Evolutionary conservation across 768 basidiomycete genomes (phyloP).

Genomic region (Tulasnella sp.): DNA sequence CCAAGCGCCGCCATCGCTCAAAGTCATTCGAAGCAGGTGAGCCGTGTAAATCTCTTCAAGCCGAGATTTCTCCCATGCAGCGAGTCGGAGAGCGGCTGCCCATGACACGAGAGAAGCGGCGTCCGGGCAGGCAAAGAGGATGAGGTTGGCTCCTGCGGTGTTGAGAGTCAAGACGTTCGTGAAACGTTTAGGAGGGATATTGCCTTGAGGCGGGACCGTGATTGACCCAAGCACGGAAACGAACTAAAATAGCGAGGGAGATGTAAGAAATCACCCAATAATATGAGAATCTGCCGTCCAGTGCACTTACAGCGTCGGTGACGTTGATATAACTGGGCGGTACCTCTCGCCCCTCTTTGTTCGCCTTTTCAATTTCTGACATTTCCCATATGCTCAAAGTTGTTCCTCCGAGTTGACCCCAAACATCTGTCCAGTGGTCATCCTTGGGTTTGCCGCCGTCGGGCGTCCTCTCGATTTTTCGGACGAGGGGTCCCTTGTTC

Average conservation of each 20-base stretch:
- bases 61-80: slow-evolving; percentile 89
- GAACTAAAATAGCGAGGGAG: slow-evolving; percentile 36
- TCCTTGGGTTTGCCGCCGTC: slow-evolving; percentile 67
- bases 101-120: slow-evolving; percentile 66
- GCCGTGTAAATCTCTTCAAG: slow-evolving; percentile 97
- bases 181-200: slow-evolving; percentile 43
- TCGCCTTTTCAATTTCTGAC: slow-evolving; percentile 76
- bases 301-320: slow-evolving; percentile 68
- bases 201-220: slow-evolving; percentile 38
- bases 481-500: slow-evolving; percentile 48
- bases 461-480: slow-evolving; percentile 62
- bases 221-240: slow-evolving; percentile 68
- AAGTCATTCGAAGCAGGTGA: slow-evolving; percentile 74
- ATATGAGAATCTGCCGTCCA: background rate
- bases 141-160: slow-evolving; percentile 83
- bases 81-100: slow-evolving; percentile 82
- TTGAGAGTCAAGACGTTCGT: slow-evolving; percentile 81
- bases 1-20: slow-evolving; percentile 32
- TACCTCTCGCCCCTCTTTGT: slow-evolving; percentile 64
- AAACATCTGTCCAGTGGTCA: slow-evolving; percentile 73
- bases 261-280: background rate
- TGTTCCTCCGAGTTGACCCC: slow-evolving; percentile 83
- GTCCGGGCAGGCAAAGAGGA: slow-evolving; percentile 77
- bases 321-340: slow-evolving; percentile 81
- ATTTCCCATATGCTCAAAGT: slow-evolving; percentile 89